Evolutionary conservation across 1,284 basidiomycete species (phyloP), one percentile per base, ranked within the genome.

Genomic region (Boletus calvinii): DNA sequence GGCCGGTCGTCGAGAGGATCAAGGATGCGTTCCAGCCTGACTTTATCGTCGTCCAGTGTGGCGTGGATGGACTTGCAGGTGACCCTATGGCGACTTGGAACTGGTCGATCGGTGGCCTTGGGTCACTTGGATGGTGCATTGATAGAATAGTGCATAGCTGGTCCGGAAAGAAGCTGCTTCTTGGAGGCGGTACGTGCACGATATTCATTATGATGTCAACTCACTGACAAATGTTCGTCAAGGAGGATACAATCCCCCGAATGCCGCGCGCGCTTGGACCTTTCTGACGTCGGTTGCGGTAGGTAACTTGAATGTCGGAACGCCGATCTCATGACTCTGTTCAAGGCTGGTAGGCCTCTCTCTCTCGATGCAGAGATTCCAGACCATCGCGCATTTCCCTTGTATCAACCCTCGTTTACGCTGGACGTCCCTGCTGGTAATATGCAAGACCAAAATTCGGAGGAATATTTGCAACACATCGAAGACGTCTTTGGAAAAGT

Each of bases 241-340:
- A 80, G 92, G 92, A 6, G 94, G 94, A 0, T 96, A 96, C 63
- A 77, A 89, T 62, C 80, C 81, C 12, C 75, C 89, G 0, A 95
- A 95, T 60, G 84, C 84, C 1, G 92, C 93, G 1, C 79, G 92
- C 17, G 88, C 89, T 0, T 96, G 92, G 91, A 77, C 91, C 0
- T 84, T 84, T 59, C 71, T 94, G 15, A 95, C 92, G 0, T 85
- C 87, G 0, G 72, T 89, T 2, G 79, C 83, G 24, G 88, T 92
- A 58, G 17, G 46, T 52, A 24, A n/a, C 18, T 22, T 38, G 29
- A 31, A 29, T 26, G 34, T 41, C 20, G 10, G n/a, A 29, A n/a
- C 13, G 17, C 17, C 12, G 7, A 13, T 46, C 29, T 52, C 38
- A 45, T 29, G 10, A 20, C 30, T 6, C 24, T 41, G 36, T 43